Evolutionary conservation across 495 filamentous ascomycete genomes (phyloP).

Genomic region (Peziza echinospora): DNA sequence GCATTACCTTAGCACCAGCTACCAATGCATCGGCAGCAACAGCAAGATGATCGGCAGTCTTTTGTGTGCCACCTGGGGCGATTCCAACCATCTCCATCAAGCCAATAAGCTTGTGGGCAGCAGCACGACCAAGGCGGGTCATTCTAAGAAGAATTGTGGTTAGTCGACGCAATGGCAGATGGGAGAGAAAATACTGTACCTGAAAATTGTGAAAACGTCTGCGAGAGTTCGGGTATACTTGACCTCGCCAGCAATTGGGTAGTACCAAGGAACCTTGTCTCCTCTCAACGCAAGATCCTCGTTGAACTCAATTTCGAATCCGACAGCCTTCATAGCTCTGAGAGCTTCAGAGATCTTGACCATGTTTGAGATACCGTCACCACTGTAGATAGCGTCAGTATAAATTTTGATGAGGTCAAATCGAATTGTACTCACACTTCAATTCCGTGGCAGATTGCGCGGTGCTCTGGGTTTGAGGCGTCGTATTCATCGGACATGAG

Average conservation of each 20-base stretch:
- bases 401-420: not conserved
- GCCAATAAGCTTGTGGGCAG: conserved; percentile 63
- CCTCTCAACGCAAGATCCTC: conserved; percentile 74
- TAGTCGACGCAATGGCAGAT: not conserved
- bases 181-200: not conserved
- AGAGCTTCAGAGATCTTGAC: conserved; percentile 70
- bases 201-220: conserved; percentile 48
- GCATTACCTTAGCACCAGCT: conserved; percentile 51
- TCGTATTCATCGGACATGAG: conserved; percentile 95
- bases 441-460: conserved; percentile 79
- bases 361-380: conserved; percentile 98
- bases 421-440: conserved; percentile 33
- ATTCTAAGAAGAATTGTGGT: conserved; percentile 40
- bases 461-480: conserved; percentile 68
- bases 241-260: conserved; percentile 59
- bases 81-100: conserved; percentile 51
- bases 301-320: conserved; percentile 65
- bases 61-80: conserved; percentile 70
- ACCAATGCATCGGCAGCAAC: conserved; percentile 71
- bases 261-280: conserved; percentile 81
- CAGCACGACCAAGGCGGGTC: conserved; percentile 61
- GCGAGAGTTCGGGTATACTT: conserved; percentile 58
- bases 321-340: conserved; percentile 65
- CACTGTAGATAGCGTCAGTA: conserved; percentile 18
- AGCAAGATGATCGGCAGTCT: conserved; percentile 80